Percentiles rank a stretch among this genome's conserved stretches.
These are phyloP conservation scores for Iberis pinnata DNA, from an alignment of 345 rosid genomes.

Conservation along the genomic window DNA sequence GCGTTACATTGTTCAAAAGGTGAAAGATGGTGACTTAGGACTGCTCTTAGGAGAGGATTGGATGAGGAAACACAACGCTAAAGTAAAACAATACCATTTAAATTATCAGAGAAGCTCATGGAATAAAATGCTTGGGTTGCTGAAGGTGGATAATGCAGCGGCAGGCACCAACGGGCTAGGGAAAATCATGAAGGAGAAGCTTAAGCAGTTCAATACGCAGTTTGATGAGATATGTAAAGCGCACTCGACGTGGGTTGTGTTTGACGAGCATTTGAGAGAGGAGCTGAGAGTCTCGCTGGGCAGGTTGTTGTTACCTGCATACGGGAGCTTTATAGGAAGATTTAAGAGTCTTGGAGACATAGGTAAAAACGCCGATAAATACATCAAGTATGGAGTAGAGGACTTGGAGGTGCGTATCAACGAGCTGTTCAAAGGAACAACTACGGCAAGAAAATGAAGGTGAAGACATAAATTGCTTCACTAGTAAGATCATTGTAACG, in stretches of 20 bases:
- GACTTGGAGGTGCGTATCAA: constrained; percentile 50
- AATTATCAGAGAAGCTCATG: constrained; percentile 67
- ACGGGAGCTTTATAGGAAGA: constrained; percentile 48
- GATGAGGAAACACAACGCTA: constrained; percentile 72
- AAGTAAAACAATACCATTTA: constrained; percentile 49
- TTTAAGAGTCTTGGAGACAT: constrained; percentile 49
- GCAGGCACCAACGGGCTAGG: constrained; percentile 35
- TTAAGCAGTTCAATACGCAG: constrained; percentile 43
- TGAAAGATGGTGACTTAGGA: constrained; percentile 60
- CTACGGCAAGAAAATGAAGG: constrained; percentile 52
- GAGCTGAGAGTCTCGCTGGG: constrained; percentile 45
- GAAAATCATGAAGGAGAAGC: constrained; percentile 52
- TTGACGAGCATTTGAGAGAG: constrained; percentile 62
- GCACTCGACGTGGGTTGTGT: constrained; percentile 52
- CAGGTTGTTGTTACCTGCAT: constrained; percentile 50
- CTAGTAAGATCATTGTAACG: neutral
- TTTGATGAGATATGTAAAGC: constrained; percentile 49
- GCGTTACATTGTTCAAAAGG: constrained; percentile 79
- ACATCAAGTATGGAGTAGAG: constrained; percentile 39
- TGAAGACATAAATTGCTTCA: constrained; percentile 14
- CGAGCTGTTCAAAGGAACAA: constrained; percentile 50
- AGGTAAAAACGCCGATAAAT: constrained; percentile 43
- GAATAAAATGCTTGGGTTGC: constrained; percentile 52
- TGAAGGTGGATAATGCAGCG: constrained; percentile 45
- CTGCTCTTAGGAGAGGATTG: constrained; percentile 73